Evolutionary conservation across 1,284 basidiomycete genomes (phyloP).

Genomic region (Cystobasidium sp.): DNA sequence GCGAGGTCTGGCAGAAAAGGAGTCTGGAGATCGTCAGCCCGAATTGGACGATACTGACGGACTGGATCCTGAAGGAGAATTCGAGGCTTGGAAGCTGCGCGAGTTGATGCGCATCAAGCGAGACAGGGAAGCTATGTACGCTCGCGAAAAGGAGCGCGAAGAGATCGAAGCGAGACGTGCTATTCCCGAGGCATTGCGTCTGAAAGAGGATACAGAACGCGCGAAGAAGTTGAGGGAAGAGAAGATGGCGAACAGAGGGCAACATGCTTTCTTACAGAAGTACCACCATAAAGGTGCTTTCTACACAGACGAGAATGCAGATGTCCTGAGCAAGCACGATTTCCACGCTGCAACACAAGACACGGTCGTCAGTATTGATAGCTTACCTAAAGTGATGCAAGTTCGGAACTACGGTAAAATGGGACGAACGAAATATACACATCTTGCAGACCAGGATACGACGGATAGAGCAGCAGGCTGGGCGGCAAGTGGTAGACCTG

Average conservation of each 20-base stretch:
- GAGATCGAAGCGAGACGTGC: constrained; percentile 88
- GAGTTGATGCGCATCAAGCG: constrained; percentile 88
- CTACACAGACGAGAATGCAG: constrained; percentile 72
- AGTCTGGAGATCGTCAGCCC: constrained; percentile 62
- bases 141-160: constrained; percentile 76
- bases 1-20: constrained; percentile 80
- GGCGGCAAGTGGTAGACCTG: constrained; percentile 58
- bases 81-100: constrained; percentile 91
- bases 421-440: constrained; percentile 88
- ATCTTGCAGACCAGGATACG: constrained; percentile 93
- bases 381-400: constrained; percentile 94
- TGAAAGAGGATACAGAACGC: constrained; percentile 85
- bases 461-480: constrained; percentile 68
- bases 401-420: constrained; percentile 94
- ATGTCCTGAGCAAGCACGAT: constrained; percentile 81
- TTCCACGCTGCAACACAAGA: constrained; percentile 86
- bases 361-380: constrained; percentile 74
- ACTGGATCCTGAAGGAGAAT: constrained; percentile 85
- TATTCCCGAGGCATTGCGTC: constrained; percentile 85
- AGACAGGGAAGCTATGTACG: constrained; percentile 71
- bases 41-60: constrained; percentile 97
- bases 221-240: constrained; percentile 78
- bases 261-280: constrained; percentile 93
- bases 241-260: constrained; percentile 72
- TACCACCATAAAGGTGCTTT: constrained; percentile 99